Evolutionary conservation across 2,329 filamentous ascomycete species (phyloP), one percentile per base, ranked within the genome.

Genomic region (Hymenotorrendiella dingleyae): DNA sequence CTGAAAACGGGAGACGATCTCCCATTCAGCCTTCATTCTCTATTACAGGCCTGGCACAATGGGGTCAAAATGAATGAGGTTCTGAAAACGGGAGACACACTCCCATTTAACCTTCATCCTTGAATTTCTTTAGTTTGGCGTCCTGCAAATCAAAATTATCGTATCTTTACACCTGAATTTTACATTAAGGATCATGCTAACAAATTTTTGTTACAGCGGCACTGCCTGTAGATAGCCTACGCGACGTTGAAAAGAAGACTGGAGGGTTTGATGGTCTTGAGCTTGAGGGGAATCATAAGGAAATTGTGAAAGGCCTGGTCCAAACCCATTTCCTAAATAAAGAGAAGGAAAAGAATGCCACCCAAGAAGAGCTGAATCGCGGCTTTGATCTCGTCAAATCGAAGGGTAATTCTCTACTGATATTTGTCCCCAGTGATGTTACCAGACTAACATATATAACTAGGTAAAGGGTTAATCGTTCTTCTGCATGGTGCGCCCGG

Each of bases 401-500:
- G 12, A 29, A 29, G 16, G 27, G 27, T 29, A 1, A 12, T 29
- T 3, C 5, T 11, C 3, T 29, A 29, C n/a, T n/a, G n/a, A n/a
- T 3, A 29, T 5, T 29, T 7, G 12, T 7, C 24, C 7, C 24
- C 24, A 7, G 24, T 12, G 12, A 12, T 27, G 24, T 27, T 27
- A 27, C 24, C 7, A 7, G 7, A 27, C 12, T 12, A 27, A 7
- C 7, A 7, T 7, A 27, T 33, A 40, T 3, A 37, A 36, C 11
- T 24, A 43, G 12, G 28, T 16, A 19, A 12, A 17, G 11, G 37
- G 22, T 6, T 21, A 23, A 49, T 68, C 73, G 65, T 70, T 52
- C 59, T 73, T 2, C 59, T 73, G 4, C 67, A 66, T 1, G 71
- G 72, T 3, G 67, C 64, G 0, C 71, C 71, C 0, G 71, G 71